phyloP scores from a whole-genome alignment of 2,329 filamentous ascomycete species.

The Hirsutella thompsonii region DNA sequence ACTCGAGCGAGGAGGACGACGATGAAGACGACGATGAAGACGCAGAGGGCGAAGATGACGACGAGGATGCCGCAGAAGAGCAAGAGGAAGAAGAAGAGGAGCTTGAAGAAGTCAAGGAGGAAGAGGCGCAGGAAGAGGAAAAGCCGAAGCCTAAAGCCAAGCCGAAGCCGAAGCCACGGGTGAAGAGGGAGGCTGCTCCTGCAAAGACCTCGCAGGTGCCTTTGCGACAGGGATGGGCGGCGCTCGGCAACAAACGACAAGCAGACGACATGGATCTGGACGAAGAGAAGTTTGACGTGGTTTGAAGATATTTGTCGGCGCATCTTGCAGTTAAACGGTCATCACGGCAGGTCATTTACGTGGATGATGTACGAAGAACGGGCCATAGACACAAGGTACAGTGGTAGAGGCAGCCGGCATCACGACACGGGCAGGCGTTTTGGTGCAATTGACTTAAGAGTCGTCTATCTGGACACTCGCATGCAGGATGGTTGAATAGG shows the following conservation, averaged over 20 bases:
- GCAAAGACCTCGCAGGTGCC: slow-evolving; percentile 6
- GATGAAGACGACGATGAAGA: slow-evolving; percentile 36
- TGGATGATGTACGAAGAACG: no score
- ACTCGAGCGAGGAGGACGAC: slow-evolving; percentile 35
- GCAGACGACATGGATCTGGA: slow-evolving; percentile 18
- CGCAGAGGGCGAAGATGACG: slow-evolving; percentile 26
- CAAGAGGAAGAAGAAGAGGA: slow-evolving; percentile 22
- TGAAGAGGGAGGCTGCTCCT: slow-evolving; percentile 5
- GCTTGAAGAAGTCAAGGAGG: slow-evolving; percentile 8
- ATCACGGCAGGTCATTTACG: no score
- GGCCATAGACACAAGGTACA: no score
- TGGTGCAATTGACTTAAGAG: no score
- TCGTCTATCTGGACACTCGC: no score
- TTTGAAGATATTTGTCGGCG: slow-evolving; percentile 1
- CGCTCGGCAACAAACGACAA: slow-evolving; percentile 12
- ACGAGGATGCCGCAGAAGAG: no score
- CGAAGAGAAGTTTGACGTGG: slow-evolving; percentile 18
- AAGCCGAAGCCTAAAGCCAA: slow-evolving; percentile 6
- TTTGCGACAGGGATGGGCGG: slow-evolving; percentile 18
- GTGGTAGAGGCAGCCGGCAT: no score
- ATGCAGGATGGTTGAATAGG: no score
- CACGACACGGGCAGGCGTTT: no score
- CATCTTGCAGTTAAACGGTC: no score
- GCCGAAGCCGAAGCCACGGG: slow-evolving; percentile 1
- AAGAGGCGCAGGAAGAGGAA: slow-evolving; percentile 7